phyloP scores from a whole-genome alignment of 2,329 filamentous ascomycete genomes.

The Neopestalotiopsis sp. region DNA sequence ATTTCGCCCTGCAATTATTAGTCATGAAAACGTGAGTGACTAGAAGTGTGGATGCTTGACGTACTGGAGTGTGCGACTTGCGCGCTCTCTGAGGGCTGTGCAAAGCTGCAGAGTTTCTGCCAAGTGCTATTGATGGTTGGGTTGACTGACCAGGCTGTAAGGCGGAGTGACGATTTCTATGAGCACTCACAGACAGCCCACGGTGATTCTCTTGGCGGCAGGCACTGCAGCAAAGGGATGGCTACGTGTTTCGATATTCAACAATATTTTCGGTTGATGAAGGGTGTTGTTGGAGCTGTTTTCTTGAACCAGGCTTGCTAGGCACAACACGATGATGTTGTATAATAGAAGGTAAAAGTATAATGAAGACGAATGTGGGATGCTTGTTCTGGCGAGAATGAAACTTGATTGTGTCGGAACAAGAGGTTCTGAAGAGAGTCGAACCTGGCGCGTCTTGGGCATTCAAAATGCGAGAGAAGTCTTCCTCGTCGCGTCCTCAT shows the following conservation, averaged over 20 bases:
- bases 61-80: too few species aligned
- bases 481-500: not conserved
- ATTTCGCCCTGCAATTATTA: too few species aligned
- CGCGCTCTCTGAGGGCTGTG: not conserved
- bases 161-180: not conserved
- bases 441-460: not conserved
- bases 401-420: not conserved
- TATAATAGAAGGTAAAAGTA: not conserved
- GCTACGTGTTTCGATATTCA: not conserved
- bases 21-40: too few species aligned
- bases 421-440: not conserved
- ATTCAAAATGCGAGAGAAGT: not conserved
- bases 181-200: not conserved
- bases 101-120: not conserved
- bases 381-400: not conserved
- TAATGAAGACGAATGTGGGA: not conserved
- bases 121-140: not conserved
- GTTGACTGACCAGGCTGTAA: not conserved
- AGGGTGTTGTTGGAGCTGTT: not conserved
- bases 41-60: too few species aligned
- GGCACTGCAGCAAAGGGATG: not conserved
- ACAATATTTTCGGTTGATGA: not conserved
- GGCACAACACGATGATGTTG: not conserved
- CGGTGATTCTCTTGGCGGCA: not conserved
- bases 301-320: not conserved